Base-by-base conservation (phyloP, 2,329 filamentous ascomycete species). In the Exophiala spinifera region DNA sequence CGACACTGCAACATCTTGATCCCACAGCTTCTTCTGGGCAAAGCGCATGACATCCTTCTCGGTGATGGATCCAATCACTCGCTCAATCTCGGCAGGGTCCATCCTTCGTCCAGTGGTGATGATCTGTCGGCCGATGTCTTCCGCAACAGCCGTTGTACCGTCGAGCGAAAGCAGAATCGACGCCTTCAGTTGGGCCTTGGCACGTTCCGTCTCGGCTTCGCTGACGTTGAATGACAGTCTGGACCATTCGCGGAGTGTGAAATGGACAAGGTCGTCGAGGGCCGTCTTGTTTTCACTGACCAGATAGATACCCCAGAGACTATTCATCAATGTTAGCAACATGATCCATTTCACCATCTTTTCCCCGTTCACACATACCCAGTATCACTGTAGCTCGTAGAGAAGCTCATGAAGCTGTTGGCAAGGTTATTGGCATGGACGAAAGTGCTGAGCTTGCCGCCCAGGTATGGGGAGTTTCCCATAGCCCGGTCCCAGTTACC, bases 341-440 rank as follows among this genome's bases (percentile, higher is more conserved):
- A 17, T 17, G 47, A 42, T 75, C 28, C 15, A 19, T 4, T 33
- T 8, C 31, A n/a, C 17, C n/a, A 6, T 31, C n/a, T 7, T 28
- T 19, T 19, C n/a, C n/a, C n/a, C n/a, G 15, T 43, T 14, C 21
- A 40, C 48, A 73, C 86, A 76, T 84, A 96, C 91, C 91, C 94
- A 73, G 94, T 99, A 75, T 99, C 94, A 71, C 91, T 97, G 80
- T 99, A 99, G 82, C 90, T 96, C 65, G 94, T 99, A 64, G 91
- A 96, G 80, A 99, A 99, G 80, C 89, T 95, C 95, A 99, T 99
- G 83, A 96, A 99, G 84, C 91, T 96, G 81, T 96, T 99, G 75
- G 94, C 94, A 60, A 99, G 84, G 74, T 91, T 87, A 78, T 97
- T 85, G 77, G 95, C 86, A 82, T 95, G 89, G 65, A 99, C 87